Base-by-base conservation (phyloP, 768 basidiomycete genomes). In the Nidula microcarpa region DNA sequence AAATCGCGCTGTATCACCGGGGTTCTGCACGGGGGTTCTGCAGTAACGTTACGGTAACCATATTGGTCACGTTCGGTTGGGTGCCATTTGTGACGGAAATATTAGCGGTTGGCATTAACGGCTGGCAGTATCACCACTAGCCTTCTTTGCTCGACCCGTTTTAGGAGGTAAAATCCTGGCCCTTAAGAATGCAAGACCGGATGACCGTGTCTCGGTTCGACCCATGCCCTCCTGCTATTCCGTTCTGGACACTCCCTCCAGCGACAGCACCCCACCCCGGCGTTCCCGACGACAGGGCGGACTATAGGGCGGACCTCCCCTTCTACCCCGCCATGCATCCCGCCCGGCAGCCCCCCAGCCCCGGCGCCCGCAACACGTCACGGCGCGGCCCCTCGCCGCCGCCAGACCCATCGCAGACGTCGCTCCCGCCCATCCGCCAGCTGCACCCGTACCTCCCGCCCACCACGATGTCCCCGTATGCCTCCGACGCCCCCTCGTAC, bases 351-450 rank as follows among this genome's bases (percentile, higher is more conserved):
- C 48, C 62, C 60, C 53, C 55, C 55, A 50, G 60, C 62, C 34
- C 54, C 66, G 37, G 56, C 61, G 43, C 61, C 32, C 53, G 56
- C 14, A 57, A 60, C 47, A 54, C 58, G 47, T 55, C 60, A 45
- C 61, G 66, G 56, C 18, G 51, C 60, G 13, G 53, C 58, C 23
- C 23, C 54, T 13, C 61, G 52, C 47, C 47, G 55, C 8, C 57
- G 60, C 30, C 64, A 68, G 64, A 45, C 69, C 8, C 68, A 66
- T 44, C 58, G 30, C 71, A 69, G 36, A 70, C 71, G 2, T 72
- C 73, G 47, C 73, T 89, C 30, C 87, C 87, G 4, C 82, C 87
- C 48, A 88, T 89, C 61, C 82, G 81, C 49, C 80, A 85, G 34
- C 72, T 89, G 18, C 84, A 87, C 63, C 84, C 82, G 32, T 83